Conservation (phyloP, 805 yeast species). For the Cyberlindnera suaveolens region DNA sequence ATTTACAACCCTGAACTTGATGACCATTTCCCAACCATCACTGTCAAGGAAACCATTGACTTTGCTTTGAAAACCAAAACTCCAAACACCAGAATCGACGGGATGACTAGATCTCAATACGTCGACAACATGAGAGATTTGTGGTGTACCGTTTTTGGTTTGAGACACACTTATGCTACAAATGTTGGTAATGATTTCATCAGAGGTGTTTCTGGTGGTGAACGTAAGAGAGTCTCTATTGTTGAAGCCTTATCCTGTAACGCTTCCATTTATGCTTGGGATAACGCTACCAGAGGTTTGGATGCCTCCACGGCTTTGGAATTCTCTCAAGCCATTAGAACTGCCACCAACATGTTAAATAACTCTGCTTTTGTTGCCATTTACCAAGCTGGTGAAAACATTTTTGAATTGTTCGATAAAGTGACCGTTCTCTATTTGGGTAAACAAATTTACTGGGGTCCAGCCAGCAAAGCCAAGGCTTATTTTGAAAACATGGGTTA, state of each 20-base stretch:
- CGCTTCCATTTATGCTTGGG: constrained; percentile 46
- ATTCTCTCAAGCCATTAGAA: constrained; percentile 47
- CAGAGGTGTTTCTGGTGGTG: constrained; percentile 74
- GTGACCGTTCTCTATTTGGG: constrained; percentile 51
- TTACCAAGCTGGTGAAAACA: constrained; percentile 51
- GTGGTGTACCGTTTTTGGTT: constrained; percentile 46
- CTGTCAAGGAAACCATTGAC: constrained; percentile 53
- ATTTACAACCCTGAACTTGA: constrained; percentile 63
- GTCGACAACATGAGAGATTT: constrained; percentile 45
- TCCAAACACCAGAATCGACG: constrained; percentile 49
- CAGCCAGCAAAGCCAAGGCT: constrained; percentile 37
- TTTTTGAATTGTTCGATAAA: constrained; percentile 48
- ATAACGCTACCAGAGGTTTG: constrained; percentile 61
- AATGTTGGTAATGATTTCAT: constrained; percentile 61
- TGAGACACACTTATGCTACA: constrained; percentile 52
- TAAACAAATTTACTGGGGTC: constrained; percentile 49
- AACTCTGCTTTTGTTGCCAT: constrained; percentile 58
- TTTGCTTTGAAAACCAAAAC: constrained; percentile 51
- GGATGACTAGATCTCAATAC: constrained; percentile 42
- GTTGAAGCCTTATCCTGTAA: constrained; percentile 49
- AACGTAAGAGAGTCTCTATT: constrained; percentile 68
- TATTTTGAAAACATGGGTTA: constrained; percentile 51
- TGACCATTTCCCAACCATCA: constrained; percentile 54
- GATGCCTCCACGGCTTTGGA: constrained; percentile 59
- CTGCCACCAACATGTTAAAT: constrained; percentile 41